Percentiles rank a stretch among this genome's conserved stretches.
Evolutionary conservation across 441 rosid species (phyloP).

Genomic region (Populus tomentosa): DNA sequence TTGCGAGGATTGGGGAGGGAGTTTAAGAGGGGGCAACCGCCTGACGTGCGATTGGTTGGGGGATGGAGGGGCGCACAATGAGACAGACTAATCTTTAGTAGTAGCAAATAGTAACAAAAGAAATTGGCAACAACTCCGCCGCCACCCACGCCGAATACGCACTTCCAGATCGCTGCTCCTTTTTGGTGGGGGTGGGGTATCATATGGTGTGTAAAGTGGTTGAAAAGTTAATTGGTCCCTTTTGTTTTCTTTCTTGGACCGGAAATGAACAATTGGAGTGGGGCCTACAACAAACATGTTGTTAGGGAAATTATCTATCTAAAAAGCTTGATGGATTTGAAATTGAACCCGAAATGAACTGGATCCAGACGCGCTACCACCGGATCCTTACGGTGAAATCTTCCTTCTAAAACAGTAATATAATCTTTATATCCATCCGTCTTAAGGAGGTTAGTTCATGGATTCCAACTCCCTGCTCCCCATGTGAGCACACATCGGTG

Average conservation of each 20-base stretch:
- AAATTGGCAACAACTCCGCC: constrained; percentile 12
- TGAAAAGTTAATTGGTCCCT: too few species aligned
- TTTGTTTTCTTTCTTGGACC: too few species aligned
- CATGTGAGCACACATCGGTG: too few species aligned
- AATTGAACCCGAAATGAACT: not conserved
- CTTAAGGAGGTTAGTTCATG: too few species aligned
- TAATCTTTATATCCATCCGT: too few species aligned
- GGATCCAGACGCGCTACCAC: not conserved
- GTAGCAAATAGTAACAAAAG: not conserved
- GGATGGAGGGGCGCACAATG: constrained; percentile 13
- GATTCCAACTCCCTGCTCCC: too few species aligned
- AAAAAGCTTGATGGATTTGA: not conserved
- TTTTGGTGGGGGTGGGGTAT: not conserved
- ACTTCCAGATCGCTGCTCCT: not conserved
- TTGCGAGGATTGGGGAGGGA: constrained; percentile 3
- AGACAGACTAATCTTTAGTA: not conserved
- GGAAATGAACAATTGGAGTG: not conserved
- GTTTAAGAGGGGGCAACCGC: constrained; percentile 1
- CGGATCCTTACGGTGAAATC: too few species aligned
- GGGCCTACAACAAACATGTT: not conserved
- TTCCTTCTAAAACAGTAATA: too few species aligned
- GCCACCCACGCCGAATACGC: constrained; percentile 8
- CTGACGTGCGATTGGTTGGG: not conserved
- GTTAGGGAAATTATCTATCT: not conserved
- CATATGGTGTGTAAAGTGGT: not conserved